Evolutionary conservation across 1,284 basidiomycete species (phyloP), one percentile per base, ranked within the genome.

Genomic region (Abortiporus biennis): DNA sequence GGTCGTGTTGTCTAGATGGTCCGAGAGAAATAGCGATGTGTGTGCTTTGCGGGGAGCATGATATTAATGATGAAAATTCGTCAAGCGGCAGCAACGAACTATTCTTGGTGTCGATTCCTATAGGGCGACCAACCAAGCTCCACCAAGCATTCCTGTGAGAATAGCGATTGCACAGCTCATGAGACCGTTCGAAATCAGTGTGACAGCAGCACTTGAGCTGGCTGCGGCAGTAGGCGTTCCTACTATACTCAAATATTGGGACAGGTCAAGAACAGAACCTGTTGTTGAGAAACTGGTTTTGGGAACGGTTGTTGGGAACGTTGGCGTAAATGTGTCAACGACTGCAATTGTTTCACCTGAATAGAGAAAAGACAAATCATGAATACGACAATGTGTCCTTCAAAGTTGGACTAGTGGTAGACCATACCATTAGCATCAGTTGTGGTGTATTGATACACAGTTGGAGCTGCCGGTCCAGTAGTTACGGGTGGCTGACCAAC

Each of bases 401-500:
- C 19, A 20, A 15, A 13, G n/a, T n/a, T n/a, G n/a, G n/a, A n/a
- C n/a, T n/a, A n/a, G n/a, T n/a, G n/a, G n/a, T 13, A 27, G 12
- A 39, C 15, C 51, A 16, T 61, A 30, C 83, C 82, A 36, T 57
- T 58, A 31, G 78, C 67, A 43, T 81, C 64, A 5, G 80, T 74
- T 0, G 76, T 85, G 11, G 77, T 80, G 52, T 82, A 83, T 0
- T 57, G 58, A 53, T 70, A 85, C 0, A 73, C 71, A 0, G 75
- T 80, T 15, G 69, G 67, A 3, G 68, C 75, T 1, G 59, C 59
- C 15, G 48, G 56, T 1, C 57, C 58, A 4, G 47, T 20, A 0
- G 67, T 70, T 1, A 74, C 32, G 2, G 59, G 64, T 15, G 81
- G 80, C 47, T 71, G 67, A 5, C 71, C 81, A 1, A 83, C 80